These are phyloP conservation scores for Tremellales sp. DNA, from an alignment of 1,284 basidiomycete species.

Conservation along the genomic window DNA sequence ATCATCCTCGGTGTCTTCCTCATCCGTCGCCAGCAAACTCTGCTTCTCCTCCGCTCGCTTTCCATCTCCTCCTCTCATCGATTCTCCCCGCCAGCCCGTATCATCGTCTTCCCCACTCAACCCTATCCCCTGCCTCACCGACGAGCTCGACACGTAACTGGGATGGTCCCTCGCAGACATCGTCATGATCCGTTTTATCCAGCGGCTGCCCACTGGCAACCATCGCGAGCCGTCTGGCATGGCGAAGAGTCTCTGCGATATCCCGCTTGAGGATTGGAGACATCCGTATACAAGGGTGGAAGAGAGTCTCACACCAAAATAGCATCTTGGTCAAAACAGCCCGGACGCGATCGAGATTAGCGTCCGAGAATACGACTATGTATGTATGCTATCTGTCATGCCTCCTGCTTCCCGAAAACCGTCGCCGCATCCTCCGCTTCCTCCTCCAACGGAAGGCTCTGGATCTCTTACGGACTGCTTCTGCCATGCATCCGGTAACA, in stretches of 20 bases:
- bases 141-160: background rate
- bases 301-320: too few relatives aligned
- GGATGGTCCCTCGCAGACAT: background rate
- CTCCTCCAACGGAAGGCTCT: too few relatives aligned
- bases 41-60: slow-evolving; percentile 1
- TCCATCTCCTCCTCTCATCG: background rate
- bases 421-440: too few relatives aligned
- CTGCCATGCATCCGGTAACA: too few relatives aligned
- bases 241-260: slow-evolving; percentile 39
- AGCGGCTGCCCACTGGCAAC: slow-evolving; percentile 17
- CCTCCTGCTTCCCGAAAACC: too few relatives aligned
- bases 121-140: background rate
- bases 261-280: slow-evolving; percentile 47
- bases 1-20: slow-evolving; percentile 1
- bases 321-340: too few relatives aligned
- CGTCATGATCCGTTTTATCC: background rate
- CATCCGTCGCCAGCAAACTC: background rate
- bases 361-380: too few relatives aligned
- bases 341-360: too few relatives aligned
- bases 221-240: slow-evolving; percentile 40
- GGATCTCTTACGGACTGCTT: too few relatives aligned
- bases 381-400: too few relatives aligned
- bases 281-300: too few relatives aligned
- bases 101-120: slow-evolving; percentile 3
- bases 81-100: background rate